Base-by-base conservation (phyloP, 2,329 filamentous ascomycete genomes). In the Xylariaceae sp. region DNA sequence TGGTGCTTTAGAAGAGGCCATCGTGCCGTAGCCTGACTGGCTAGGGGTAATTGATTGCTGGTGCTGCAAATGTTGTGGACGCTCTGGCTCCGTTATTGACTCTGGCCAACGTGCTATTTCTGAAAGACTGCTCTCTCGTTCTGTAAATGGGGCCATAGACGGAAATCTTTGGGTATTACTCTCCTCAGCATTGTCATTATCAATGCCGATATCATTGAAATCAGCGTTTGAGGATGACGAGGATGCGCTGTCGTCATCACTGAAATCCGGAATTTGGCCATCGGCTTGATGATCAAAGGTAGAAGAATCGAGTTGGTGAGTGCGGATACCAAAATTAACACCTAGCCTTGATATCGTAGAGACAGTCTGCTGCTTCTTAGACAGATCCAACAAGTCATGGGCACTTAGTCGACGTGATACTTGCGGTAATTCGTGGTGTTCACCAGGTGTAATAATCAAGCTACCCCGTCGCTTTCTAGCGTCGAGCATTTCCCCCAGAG, bases 251-350 rank as follows among this genome's bases (percentile, higher is more conserved):
- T 65, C 67, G 20, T 69, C 64, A 14, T 66, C 65, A 48, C 59
- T 65, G 10, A 48, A 65, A 26, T 62, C 57, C 7, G 62, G 56
- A 3, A 57, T 41, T 20, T 55, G 57, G 14, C 40, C 56, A n/a
- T 62, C 45, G 7, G 57, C 48, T 54, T 56, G 52, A 21, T 44
- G 52, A 10, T 79, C 76, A 3, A 90, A 76, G 10, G 89, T 81
- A 20, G 85, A 82, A 54, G 84, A 80, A 7, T 85, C 81, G 1
- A 96, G 74, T 52, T 86, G 85, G 61, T 92, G 89, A 2, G 90
- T 92, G 61, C 87, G 87, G 74, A 93, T 93, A 1, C 88, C 88
- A 59, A 91, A 79, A 62, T 79, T 89, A 20, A 90, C 79, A 2
- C 87, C 87, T 46, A 89, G 73, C 72, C 82, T 79, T 61, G 76